phyloP scores from a whole-genome alignment of 2,329 filamentous ascomycete genomes.

The Zasmidium citrigriseum region DNA sequence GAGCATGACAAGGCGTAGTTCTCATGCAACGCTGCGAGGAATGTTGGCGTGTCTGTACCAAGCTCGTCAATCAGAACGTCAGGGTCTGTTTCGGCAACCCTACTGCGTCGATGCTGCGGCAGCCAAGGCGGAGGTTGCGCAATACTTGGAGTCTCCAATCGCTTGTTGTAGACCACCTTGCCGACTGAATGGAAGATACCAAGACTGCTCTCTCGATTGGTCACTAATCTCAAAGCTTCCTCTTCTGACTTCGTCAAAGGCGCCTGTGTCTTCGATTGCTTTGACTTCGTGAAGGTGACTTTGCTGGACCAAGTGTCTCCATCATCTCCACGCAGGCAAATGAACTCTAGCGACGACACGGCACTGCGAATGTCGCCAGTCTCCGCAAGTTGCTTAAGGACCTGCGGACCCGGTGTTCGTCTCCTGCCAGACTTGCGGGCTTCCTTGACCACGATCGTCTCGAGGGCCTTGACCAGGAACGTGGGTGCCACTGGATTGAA shows the following conservation, averaged over 20 bases:
- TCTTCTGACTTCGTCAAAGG: constrained; percentile 74
- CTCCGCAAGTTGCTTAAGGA: constrained; percentile 78
- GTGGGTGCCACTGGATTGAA: constrained; percentile 93
- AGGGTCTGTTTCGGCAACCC: constrained; percentile 46
- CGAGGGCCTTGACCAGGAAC: constrained; percentile 79
- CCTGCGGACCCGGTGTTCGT: constrained; percentile 73
- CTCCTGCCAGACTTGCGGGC: constrained; percentile 73
- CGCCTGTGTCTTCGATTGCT: constrained; percentile 59
- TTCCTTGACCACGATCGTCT: constrained; percentile 81
- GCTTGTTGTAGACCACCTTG: constrained; percentile 95
- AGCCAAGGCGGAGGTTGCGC: constrained; percentile 50
- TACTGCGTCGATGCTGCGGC: constrained; percentile 45
- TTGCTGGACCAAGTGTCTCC: constrained; percentile 73
- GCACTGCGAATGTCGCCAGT: constrained; percentile 91
- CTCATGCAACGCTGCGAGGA: constrained; percentile 87
- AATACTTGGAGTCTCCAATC: constrained; percentile 57
- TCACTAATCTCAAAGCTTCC: constrained; percentile 77
- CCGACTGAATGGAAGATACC: constrained; percentile 96
- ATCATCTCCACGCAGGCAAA: constrained; percentile 81
- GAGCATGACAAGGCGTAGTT: constrained; percentile 89
- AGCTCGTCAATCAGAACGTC: constrained; percentile 88
- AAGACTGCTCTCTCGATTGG: constrained; percentile 82
- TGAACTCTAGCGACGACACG: constrained; percentile 87
- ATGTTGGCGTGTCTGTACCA: constrained; percentile 87
- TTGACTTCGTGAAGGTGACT: constrained; percentile 69